Conservation (phyloP, 1,284 basidiomycete genomes). For the Mycosarcoma mackinlayi region DNA sequence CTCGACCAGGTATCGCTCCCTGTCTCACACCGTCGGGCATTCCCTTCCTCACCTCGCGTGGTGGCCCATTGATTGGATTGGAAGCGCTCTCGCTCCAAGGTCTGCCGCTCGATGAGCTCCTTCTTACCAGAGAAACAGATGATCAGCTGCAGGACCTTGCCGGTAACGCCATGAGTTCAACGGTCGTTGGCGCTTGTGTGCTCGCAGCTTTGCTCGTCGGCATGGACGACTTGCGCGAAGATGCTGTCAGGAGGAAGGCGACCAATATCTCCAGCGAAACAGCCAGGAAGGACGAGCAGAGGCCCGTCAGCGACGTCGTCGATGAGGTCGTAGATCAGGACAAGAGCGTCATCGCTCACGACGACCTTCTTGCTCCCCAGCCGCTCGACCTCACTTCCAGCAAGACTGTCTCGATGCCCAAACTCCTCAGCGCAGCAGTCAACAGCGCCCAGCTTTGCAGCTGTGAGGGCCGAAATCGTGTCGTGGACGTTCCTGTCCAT, state of each 20-base stretch:
- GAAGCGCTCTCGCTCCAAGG: conserved; percentile 94
- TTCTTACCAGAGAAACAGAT: conserved; percentile 90
- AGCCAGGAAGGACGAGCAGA: conserved; percentile 75
- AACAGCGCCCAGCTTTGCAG: conserved; percentile 82
- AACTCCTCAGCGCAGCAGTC: conserved; percentile 77
- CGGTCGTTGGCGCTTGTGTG: conserved; percentile 91
- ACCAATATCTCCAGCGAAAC: conserved; percentile 69
- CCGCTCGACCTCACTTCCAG: conserved; percentile 43
- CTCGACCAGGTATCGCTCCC: conserved; percentile 83
- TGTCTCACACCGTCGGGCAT: conserved; percentile 97
- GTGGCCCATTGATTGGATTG: conserved; percentile 92
- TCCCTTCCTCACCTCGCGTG: conserved; percentile 92
- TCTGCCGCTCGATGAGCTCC: conserved; percentile 87
- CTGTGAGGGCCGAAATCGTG: conserved; percentile 86
- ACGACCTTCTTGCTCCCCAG: conserved; percentile 56
- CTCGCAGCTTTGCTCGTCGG: conserved; percentile 77
- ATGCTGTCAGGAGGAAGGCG: conserved; percentile 25
- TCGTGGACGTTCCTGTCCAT: conserved; percentile 73
- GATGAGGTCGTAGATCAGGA: conserved; percentile 70
- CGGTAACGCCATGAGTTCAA: conserved; percentile 94
- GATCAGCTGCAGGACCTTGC: conserved; percentile 94
- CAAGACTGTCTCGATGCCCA: conserved; percentile 37
- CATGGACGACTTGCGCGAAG: conserved; percentile 41
- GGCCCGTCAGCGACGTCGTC: conserved; percentile 68
- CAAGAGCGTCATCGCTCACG: conserved; percentile 71